These are phyloP conservation scores for Monilinia vaccinii-corymbosi DNA, from an alignment of 2,329 filamentous ascomycete genomes.

Conservation along the genomic window DNA sequence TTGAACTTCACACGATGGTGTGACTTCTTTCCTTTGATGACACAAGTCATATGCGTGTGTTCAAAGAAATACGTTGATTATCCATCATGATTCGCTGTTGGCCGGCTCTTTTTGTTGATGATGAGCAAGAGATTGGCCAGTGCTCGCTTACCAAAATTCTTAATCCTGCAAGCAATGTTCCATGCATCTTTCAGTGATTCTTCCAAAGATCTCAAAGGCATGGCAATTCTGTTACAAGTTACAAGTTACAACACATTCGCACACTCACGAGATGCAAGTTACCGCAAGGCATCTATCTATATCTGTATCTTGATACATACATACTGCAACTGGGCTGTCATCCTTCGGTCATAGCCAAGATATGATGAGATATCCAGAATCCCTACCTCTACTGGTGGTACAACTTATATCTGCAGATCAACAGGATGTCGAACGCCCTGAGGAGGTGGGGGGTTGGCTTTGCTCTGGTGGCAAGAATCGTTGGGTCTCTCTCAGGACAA, in stretches of 20 bases:
- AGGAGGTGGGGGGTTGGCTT: not conserved
- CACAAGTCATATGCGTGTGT: conserved; percentile 28
- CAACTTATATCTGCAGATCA: not conserved
- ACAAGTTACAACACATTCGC: conserved; percentile 3
- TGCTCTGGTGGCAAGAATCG: not conserved
- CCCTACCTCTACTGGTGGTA: not conserved
- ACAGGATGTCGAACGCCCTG: not conserved
- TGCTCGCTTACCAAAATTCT: conserved; percentile 7
- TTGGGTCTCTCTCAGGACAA: not conserved
- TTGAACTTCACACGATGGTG: conserved; percentile 26
- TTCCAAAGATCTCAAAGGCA: not conserved
- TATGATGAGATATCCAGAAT: not conserved
- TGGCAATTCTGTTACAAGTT: not conserved
- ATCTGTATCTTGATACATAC: not conserved
- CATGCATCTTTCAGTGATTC: not conserved
- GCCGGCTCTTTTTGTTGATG: not conserved
- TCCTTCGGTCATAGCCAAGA: conserved; percentile 2
- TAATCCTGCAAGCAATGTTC: conserved; percentile 5
- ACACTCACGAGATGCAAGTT: conserved; percentile 4
- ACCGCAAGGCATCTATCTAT: not conserved
- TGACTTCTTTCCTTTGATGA: conserved; percentile 26
- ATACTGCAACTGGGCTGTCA: not conserved
- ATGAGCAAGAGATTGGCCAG: not conserved
- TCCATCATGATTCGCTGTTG: conserved; percentile 6
- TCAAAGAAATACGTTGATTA: not conserved